Evolutionary conservation across 2,329 filamentous ascomycete genomes (phyloP).

Genomic region (Ceratocystiopsis sp.): DNA sequence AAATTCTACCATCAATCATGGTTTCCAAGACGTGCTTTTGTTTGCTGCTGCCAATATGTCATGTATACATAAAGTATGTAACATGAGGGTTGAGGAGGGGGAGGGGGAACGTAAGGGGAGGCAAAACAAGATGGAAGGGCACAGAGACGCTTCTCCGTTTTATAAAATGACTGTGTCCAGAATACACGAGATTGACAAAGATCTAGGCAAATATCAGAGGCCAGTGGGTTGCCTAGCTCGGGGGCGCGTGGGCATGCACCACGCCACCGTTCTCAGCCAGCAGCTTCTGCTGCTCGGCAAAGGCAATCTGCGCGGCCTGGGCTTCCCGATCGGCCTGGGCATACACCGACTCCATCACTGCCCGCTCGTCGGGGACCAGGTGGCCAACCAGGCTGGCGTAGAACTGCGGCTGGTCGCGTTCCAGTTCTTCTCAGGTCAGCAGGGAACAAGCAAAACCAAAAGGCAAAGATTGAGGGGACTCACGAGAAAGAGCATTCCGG

Average conservation of each 20-base stretch:
- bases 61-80: too few relatives aligned
- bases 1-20: too few relatives aligned
- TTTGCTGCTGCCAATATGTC: too few relatives aligned
- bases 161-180: too few relatives aligned
- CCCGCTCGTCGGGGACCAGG: slow-evolving; percentile 64
- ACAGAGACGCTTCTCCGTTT: too few relatives aligned
- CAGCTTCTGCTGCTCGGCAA: slow-evolving; percentile 13
- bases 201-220: too few relatives aligned
- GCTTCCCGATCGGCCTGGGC: slow-evolving; percentile 39
- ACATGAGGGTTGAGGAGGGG: too few relatives aligned
- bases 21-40: too few relatives aligned
- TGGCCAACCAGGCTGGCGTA: slow-evolving; percentile 68
- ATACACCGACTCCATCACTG: slow-evolving; percentile 62
- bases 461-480: neutral
- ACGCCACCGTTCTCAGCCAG: slow-evolving; percentile 11
- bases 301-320: slow-evolving; percentile 1
- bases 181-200: too few relatives aligned
- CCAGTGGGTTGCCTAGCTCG: slow-evolving; percentile 5
- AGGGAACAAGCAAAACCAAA: neutral
- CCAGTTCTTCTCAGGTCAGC: slow-evolving; percentile 43
- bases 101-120: too few relatives aligned
- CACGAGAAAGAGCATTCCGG: slow-evolving; percentile 37
- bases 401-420: slow-evolving; percentile 79
- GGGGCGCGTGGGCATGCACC: slow-evolving; percentile 5
- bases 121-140: too few relatives aligned